Evolutionary conservation across 257 asterid genomes (phyloP).

Genomic region (Nicotiana obtusifolia): DNA sequence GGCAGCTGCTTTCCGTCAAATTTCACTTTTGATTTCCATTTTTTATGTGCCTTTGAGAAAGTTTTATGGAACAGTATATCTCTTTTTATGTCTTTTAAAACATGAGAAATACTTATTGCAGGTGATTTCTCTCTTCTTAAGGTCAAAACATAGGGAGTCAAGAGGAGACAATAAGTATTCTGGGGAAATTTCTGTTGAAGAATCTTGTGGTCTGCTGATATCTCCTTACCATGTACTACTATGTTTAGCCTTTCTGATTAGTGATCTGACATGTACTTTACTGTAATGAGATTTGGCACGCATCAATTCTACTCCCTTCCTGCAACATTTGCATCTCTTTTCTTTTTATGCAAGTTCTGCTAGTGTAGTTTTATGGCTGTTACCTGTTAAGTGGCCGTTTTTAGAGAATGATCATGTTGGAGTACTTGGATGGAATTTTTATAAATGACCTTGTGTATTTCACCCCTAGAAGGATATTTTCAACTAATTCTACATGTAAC

Average conservation of each 20-base stretch:
- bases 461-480: background rate
- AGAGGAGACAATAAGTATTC: conserved; percentile 29
- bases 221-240: conserved; percentile 19
- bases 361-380: background rate
- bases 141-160: conserved; percentile 53
- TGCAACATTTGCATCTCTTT: background rate
- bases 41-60: background rate
- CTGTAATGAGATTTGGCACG: background rate
- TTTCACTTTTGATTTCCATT: too few species aligned
- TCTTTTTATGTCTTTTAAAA: conserved; percentile 1
- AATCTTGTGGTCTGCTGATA: conserved; percentile 49
- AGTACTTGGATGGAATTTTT: background rate
- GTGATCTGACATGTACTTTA: conserved; percentile 4
- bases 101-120: conserved; percentile 34
- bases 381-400: background rate
- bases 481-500: background rate
- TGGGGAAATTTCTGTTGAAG: conserved; percentile 39
- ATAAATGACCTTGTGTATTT: background rate
- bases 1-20: background rate
- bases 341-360: background rate
- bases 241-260: conserved; percentile 6
- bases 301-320: background rate
- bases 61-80: background rate
- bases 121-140: conserved; percentile 76
- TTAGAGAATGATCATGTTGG: background rate